Evolutionary conservation across 352 stramenopile genomes (phyloP).

Genomic region (Phytopythium aichiense): DNA sequence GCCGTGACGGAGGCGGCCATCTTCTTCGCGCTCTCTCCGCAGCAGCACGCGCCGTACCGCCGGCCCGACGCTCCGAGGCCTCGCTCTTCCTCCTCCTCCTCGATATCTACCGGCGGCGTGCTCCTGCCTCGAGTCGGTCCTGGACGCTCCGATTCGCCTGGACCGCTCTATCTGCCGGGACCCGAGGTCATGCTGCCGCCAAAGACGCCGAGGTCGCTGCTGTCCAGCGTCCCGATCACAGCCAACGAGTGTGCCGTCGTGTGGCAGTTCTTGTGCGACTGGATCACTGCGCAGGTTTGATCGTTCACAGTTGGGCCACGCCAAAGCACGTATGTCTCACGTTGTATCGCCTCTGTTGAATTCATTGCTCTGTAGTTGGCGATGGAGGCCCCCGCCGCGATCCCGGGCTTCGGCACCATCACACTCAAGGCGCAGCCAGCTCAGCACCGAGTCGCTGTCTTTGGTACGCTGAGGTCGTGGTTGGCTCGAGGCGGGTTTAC

Average conservation of each 20-base stretch:
- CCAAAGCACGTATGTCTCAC: background rate
- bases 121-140: background rate
- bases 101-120: background rate
- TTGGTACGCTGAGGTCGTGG: slow-evolving; percentile 31
- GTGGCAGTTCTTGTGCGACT: slow-evolving; percentile 71
- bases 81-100: background rate
- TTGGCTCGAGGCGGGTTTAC: background rate
- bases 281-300: slow-evolving; percentile 55
- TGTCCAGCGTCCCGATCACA: slow-evolving; percentile 48
- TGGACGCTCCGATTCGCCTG: background rate
- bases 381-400: slow-evolving; percentile 61
- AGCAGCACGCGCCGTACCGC: slow-evolving; percentile 1
- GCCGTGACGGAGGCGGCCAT: slow-evolving; percentile 44
- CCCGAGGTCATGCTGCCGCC: slow-evolving; percentile 8
- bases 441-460: slow-evolving; percentile 55
- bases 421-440: slow-evolving; percentile 41
- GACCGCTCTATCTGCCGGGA: background rate
- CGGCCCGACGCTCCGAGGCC: background rate
- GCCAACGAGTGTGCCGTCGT: slow-evolving; percentile 39
- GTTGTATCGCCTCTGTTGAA: background rate
- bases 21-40: slow-evolving; percentile 30
- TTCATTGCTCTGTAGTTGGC: slow-evolving; percentile 40
- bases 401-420: slow-evolving; percentile 67
- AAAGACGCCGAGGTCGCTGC: slow-evolving; percentile 51
- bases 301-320: background rate